Evolutionary conservation across 768 basidiomycete genomes (phyloP), one percentile per base, ranked within the genome.

Genomic region (Termitomyces sp.): DNA sequence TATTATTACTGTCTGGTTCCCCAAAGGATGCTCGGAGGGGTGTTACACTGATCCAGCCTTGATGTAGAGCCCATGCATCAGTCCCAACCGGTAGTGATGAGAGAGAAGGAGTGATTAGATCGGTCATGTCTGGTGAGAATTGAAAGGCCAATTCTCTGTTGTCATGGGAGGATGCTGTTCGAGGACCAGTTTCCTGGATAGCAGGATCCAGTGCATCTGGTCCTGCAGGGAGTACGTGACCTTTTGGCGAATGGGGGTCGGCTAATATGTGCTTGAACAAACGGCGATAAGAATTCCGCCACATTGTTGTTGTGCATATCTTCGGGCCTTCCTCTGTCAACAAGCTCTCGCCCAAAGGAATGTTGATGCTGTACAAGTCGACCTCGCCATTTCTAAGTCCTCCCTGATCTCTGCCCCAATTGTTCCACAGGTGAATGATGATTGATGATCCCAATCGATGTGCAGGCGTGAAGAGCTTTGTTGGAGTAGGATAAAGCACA

Each of bases 341-440:
- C 33, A 91, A 81, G 32, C 76, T 81, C 57, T 86, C 82, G 54
- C 94, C 81, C 71, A 97, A 79, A 24, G 95, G 94, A 50, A 98
- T 84, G 73, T 98, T 98, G 67, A 98, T 76, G 69, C 79, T 93
- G 75, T 94, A 94, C 24, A 95, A 77, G 70, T 92, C 92, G 36
- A 94, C 85, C 69, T 90, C 87, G 51, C 83, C 82, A 57, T 80
- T 73, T 40, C 85, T 79, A 48, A 84, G 68, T 20, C 86, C 87
- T 32, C 71, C 77, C 3, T 79, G 74, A 68, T 94, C 92, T 59
- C 75, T 72, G 11, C 92, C 95, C 94, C 94, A 96, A 70, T 93
- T 87, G 13, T 83, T 70, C 90, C 91, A 96, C 3, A 98, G 80
- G 63, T 89, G 76, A 36, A 79, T 70, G 64, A 94, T 82, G 67